phyloP scores from a whole-genome alignment of 106 monocot species.

The Acorus calamus region DNA sequence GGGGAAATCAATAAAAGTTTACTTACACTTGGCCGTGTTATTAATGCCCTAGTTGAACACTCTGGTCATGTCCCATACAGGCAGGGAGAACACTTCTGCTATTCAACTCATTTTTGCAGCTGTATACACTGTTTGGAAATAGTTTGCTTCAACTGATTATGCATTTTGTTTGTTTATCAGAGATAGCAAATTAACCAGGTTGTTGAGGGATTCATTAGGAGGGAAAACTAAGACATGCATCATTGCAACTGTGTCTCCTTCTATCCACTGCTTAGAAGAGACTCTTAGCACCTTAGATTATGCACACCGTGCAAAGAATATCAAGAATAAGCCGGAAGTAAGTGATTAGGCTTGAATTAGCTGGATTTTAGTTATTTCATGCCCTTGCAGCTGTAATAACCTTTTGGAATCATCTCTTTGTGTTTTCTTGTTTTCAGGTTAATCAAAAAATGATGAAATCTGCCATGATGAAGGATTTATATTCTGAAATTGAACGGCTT shows the following conservation, averaged over 20 bases:
- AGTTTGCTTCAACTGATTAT: background rate
- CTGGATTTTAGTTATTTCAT: background rate
- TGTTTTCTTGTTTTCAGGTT: conserved; percentile 41
- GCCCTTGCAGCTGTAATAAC: no score
- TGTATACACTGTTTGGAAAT: background rate
- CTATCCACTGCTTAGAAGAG: conserved; percentile 81
- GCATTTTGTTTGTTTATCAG: conserved; percentile 26
- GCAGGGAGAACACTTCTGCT: conserved; percentile 14
- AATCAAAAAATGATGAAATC: conserved; percentile 97
- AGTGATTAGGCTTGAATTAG: background rate
- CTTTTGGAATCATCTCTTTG: background rate
- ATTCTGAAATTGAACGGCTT: conserved; percentile 74
- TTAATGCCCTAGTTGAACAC: conserved; percentile 92
- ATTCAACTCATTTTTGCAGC: conserved; percentile 7
- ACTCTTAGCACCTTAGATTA: conserved; percentile 86
- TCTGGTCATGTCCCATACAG: conserved; percentile 93
- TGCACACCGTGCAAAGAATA: conserved; percentile 81
- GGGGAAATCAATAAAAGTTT: conserved; percentile 98
- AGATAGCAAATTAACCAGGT: conserved; percentile 92
- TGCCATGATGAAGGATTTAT: conserved; percentile 74
- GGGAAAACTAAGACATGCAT: conserved; percentile 97
- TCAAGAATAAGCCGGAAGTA: conserved; percentile 92
- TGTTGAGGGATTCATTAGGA: conserved; percentile 85
- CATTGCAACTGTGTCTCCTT: conserved; percentile 87
- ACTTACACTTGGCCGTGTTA: conserved; percentile 93